Conservation (phyloP, 257 asterid species). For the Cynanchum wilfordii region DNA sequence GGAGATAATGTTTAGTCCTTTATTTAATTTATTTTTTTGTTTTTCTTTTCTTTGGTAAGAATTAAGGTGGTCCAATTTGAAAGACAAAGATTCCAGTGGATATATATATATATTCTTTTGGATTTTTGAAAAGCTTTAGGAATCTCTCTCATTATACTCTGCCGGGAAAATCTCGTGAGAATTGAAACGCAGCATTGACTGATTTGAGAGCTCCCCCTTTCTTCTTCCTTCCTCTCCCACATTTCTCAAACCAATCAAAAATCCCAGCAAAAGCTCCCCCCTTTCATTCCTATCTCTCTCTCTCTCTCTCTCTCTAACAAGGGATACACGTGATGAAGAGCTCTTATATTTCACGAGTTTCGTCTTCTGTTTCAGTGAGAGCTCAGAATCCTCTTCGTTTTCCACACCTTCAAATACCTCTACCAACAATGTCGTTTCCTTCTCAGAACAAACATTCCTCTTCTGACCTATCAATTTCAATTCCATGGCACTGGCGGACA, state of each 20-base stretch:
- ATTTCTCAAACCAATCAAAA: background rate
- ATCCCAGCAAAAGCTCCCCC: background rate
- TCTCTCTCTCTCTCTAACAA: conserved; percentile 32
- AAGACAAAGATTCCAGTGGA: conserved; percentile 15
- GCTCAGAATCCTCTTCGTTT: conserved; percentile 20
- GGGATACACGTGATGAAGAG: conserved; percentile 85
- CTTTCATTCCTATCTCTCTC: background rate
- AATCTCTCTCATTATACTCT: background rate
- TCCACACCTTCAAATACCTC: conserved; percentile 64
- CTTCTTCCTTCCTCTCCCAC: background rate
- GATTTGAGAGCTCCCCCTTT: conserved; percentile 2
- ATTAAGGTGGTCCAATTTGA: conserved; percentile 9
- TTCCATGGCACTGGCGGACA: conserved; percentile 37
- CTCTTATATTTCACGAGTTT: conserved; percentile 73
- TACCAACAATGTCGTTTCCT: background rate
- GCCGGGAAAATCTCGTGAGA: conserved; percentile 24
- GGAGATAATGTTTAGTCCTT: too few species aligned
- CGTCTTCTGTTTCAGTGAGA: conserved; percentile 31
- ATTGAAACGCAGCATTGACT: background rate
- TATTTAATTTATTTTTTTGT: too few species aligned
- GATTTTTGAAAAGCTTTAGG: background rate
- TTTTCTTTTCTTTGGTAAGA: too few species aligned
- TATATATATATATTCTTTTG: too few species aligned
- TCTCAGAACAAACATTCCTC: background rate
- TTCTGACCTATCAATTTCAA: conserved; percentile 4